A percentile compares a stretch with the other conserved stretches of the same genome.
Conservation (phyloP, 495 filamentous ascomycete species). For the Hypoxylon crocopeplum region DNA sequence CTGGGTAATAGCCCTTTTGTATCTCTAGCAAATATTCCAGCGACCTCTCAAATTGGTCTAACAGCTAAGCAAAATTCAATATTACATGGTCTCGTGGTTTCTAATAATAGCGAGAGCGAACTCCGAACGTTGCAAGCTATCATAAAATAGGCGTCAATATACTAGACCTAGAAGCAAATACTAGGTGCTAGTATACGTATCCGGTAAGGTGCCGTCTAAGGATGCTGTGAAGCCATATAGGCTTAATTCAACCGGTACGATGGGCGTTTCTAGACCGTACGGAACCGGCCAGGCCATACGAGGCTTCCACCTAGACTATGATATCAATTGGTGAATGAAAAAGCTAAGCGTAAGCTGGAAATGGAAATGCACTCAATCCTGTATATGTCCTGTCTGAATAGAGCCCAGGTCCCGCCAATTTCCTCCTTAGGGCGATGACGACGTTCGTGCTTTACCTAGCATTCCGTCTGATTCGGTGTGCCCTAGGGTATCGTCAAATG, state of each 20-base stretch:
- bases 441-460: no score
- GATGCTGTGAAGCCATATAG: constrained; percentile 21
- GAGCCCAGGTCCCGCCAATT: constrained; percentile 1
- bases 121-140: constrained; percentile 3
- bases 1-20: constrained; percentile 11
- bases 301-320: constrained; percentile 11
- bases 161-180: constrained; percentile 17
- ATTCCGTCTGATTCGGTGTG: neutral
- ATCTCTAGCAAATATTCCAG: neutral
- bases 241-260: constrained; percentile 26
- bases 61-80: neutral
- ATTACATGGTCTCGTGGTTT: constrained; percentile 22
- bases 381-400: no score
- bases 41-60: neutral
- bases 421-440: neutral
- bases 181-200: constrained; percentile 6
- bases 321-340: constrained; percentile 6
- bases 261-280: constrained; percentile 21
- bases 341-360: constrained; percentile 3
- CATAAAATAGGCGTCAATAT: neutral
- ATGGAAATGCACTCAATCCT: neutral
- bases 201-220: constrained; percentile 2
- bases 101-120: constrained; percentile 25
- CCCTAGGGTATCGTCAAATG: no score
- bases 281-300: constrained; percentile 16